These are phyloP conservation scores for Rhexocercosporidium sp. DNA, from an alignment of 2,329 filamentous ascomycete genomes.

Conservation along the genomic window DNA sequence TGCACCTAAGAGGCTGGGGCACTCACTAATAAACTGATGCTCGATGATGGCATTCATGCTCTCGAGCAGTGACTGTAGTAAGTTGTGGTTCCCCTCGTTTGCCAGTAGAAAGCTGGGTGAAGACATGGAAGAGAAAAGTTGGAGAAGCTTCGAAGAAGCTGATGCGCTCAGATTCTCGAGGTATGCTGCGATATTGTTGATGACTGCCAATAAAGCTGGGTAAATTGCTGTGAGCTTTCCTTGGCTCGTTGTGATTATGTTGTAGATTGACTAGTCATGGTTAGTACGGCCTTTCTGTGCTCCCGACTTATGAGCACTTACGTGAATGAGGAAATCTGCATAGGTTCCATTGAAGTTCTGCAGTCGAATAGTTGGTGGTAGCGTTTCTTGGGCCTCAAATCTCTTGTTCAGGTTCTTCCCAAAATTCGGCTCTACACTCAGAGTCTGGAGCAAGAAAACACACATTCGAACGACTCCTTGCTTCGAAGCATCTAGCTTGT, in stretches of 20 bases:
- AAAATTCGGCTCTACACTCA: slow-evolving; percentile 92
- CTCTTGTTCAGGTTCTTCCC: slow-evolving; percentile 86
- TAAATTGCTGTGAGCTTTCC: slow-evolving; percentile 91
- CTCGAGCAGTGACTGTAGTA: slow-evolving; percentile 83
- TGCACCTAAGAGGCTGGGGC: background rate
- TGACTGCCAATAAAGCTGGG: slow-evolving; percentile 86
- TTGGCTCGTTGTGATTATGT: slow-evolving; percentile 87
- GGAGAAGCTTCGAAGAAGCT: slow-evolving; percentile 81
- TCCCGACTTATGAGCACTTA: slow-evolving; percentile 48
- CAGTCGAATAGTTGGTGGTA: slow-evolving; percentile 82
- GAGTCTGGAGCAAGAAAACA: slow-evolving; percentile 92
- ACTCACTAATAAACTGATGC: slow-evolving; percentile 79
- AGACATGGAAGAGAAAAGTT: slow-evolving; percentile 91
- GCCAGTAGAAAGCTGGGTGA: slow-evolving; percentile 89
- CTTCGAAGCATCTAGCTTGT: slow-evolving; percentile 83
- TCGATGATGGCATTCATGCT: slow-evolving; percentile 90
- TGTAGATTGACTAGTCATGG: slow-evolving; percentile 78
- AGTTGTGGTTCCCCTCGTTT: slow-evolving; percentile 86
- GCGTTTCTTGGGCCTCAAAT: slow-evolving; percentile 86
- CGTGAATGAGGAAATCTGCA: slow-evolving; percentile 90
- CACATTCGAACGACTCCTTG: slow-evolving; percentile 96
- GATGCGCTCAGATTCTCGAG: slow-evolving; percentile 76
- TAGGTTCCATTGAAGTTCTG: slow-evolving; percentile 87
- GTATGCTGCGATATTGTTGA: slow-evolving; percentile 91
- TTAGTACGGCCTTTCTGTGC: slow-evolving; percentile 35